phyloP scores from a whole-genome alignment of 192 early-diverging fungal species.

The Gigaspora rosea region DNA sequence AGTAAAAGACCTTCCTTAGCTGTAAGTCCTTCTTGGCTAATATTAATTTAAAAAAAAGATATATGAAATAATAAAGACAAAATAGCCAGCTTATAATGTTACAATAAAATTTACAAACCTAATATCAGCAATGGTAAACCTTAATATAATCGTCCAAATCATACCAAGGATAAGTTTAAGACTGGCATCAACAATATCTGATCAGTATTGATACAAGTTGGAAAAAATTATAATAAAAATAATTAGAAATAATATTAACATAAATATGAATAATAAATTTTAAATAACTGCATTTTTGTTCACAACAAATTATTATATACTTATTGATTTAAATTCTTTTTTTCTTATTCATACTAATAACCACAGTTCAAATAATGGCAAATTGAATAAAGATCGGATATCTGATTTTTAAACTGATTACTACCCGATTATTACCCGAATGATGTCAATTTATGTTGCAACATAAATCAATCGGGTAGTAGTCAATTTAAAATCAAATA shows the following conservation, averaged over 20 bases:
- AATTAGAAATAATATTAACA: not conserved
- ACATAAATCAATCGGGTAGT: too few species aligned
- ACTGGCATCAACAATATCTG: slow-evolving; percentile 94
- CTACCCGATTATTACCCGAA: too few species aligned
- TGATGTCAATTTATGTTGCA: too few species aligned
- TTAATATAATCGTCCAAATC: slow-evolving; percentile 97
- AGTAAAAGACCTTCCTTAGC: slow-evolving; percentile 96
- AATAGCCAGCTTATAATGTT: not conserved
- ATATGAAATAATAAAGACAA: not conserved
- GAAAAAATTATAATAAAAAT: not conserved
- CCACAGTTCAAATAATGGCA: too few species aligned
- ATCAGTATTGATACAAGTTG: not conserved
- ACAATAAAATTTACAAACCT: slow-evolving; percentile 42
- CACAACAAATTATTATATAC: too few species aligned
- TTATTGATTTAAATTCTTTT: too few species aligned
- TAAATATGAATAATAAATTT: too few species aligned
- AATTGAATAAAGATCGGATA: too few species aligned
- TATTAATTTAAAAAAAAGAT: not conserved
- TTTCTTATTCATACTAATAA: too few species aligned
- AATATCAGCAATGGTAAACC: slow-evolving; percentile 95
- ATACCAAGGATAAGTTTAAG: slow-evolving; percentile 90
- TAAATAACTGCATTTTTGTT: too few species aligned
- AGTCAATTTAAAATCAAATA: too few species aligned
- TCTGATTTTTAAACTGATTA: too few species aligned
- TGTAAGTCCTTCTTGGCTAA: slow-evolving; percentile 88